A percentile compares a stretch with the other conserved stretches of the same genome.
These are phyloP conservation scores for Volutella citrinella DNA, from an alignment of 2,329 filamentous ascomycete genomes.

Conservation along the genomic window DNA sequence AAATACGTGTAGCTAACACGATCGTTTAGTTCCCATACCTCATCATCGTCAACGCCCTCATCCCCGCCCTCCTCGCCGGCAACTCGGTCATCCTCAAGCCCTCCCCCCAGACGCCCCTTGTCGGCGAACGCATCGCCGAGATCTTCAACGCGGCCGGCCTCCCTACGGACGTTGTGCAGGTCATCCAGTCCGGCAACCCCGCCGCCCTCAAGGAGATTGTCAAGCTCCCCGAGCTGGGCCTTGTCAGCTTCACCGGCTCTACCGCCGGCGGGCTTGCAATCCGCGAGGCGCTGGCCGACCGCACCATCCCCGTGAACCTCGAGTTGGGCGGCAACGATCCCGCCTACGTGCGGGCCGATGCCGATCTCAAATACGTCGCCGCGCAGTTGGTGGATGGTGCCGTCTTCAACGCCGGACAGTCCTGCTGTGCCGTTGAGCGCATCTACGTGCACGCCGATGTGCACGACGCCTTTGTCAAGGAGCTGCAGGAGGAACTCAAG, in stretches of 20 bases:
- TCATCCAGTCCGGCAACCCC: slow-evolving; percentile 82
- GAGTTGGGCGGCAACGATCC: slow-evolving; percentile 93
- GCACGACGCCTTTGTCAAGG: slow-evolving; percentile 75
- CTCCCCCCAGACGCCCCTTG: slow-evolving; percentile 87
- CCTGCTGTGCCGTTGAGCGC: slow-evolving; percentile 86
- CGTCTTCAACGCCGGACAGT: slow-evolving; percentile 93
- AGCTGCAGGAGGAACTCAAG: slow-evolving; percentile 72
- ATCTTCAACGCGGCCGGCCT: slow-evolving; percentile 78
- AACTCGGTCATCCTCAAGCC: slow-evolving; percentile 91
- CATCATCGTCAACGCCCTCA: slow-evolving; percentile 84
- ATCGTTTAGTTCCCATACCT: slow-evolving; percentile 97
- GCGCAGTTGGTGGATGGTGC: slow-evolving; percentile 94
- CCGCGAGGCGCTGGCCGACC: slow-evolving; percentile 76
- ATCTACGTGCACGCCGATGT: slow-evolving; percentile 84
- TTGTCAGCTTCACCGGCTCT: slow-evolving; percentile 89
- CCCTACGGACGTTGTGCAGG: slow-evolving; percentile 78
- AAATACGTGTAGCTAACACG: too few species aligned
- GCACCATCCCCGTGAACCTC: slow-evolving; percentile 78
- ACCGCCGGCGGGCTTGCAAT: slow-evolving; percentile 81
- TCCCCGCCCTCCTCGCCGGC: slow-evolving; percentile 81
- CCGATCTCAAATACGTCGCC: slow-evolving; percentile 83
- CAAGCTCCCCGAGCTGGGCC: slow-evolving; percentile 68
- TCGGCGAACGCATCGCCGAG: slow-evolving; percentile 75
- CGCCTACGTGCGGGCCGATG: slow-evolving; percentile 79
- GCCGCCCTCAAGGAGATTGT: slow-evolving; percentile 73